Conservation (phyloP, 495 filamentous ascomycete species). For the Penicillium ucsense region DNA sequence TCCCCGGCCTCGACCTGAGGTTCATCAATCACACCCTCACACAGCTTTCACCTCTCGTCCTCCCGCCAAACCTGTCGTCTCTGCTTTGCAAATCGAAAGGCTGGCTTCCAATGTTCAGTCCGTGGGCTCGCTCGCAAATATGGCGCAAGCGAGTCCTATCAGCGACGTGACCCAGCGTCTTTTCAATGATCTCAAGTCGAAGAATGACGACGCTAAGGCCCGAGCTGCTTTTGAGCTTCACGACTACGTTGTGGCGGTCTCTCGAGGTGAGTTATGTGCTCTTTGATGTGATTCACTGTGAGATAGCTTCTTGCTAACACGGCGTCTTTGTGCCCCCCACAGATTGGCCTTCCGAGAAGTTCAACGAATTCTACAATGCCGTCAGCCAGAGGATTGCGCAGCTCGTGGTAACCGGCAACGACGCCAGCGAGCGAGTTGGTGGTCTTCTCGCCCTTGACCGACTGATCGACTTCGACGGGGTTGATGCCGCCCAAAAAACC, state of each 20-base stretch:
- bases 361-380: constrained; percentile 66
- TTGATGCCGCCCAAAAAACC: constrained; percentile 88
- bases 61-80: constrained; percentile 17
- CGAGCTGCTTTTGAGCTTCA: constrained; percentile 46
- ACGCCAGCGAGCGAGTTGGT: constrained; percentile 78
- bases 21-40: constrained; percentile 12
- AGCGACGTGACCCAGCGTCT: constrained; percentile 38
- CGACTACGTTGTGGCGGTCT: constrained; percentile 39
- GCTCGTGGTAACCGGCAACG: constrained; percentile 67
- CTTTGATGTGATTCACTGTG: not conserved
- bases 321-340: not conserved
- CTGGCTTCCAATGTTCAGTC: constrained; percentile 38
- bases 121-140: constrained; percentile 34
- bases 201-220: constrained; percentile 41
- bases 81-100: constrained; percentile 24
- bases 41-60: constrained; percentile 8
- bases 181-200: constrained; percentile 43
- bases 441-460: constrained; percentile 86
- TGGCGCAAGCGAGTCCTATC: constrained; percentile 42
- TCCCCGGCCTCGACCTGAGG: constrained; percentile 15
- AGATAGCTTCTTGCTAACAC: constrained; percentile 3
- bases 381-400: constrained; percentile 66
- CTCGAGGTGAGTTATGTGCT: constrained; percentile 29
- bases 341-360: constrained; percentile 74
- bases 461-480: constrained; percentile 90